Percentiles rank a stretch among this genome's conserved stretches.
These are phyloP conservation scores for Straminergon stramineum DNA, from an alignment of 225 moss, liverwort and hornwort species.

Conservation along the genomic window DNA sequence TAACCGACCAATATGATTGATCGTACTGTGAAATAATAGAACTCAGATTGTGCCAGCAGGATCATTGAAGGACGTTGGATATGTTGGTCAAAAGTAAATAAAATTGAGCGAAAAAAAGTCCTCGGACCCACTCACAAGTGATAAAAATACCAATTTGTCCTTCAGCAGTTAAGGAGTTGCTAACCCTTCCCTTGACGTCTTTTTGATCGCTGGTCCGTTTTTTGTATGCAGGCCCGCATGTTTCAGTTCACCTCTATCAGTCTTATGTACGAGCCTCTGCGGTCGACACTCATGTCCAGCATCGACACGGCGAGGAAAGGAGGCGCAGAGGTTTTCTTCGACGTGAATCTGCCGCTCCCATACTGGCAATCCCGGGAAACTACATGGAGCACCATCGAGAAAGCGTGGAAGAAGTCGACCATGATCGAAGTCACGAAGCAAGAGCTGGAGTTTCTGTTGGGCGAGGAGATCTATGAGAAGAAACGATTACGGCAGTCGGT, in stretches of 20 bases:
- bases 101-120: neutral
- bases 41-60: neutral
- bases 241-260: slow-evolving; percentile 91
- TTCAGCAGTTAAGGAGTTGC: neutral
- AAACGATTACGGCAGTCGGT: slow-evolving; percentile 43
- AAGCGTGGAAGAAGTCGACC: slow-evolving; percentile 68
- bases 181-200: neutral
- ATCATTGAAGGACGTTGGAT: neutral
- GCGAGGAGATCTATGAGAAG: slow-evolving; percentile 64
- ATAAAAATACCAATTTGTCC: neutral
- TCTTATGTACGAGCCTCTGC: slow-evolving; percentile 71
- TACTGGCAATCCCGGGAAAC: slow-evolving; percentile 54
- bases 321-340: slow-evolving; percentile 65
- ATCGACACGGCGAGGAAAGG: slow-evolving; percentile 47
- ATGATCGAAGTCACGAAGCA: slow-evolving; percentile 88
- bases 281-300: slow-evolving; percentile 52
- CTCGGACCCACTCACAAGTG: neutral
- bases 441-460: slow-evolving; percentile 92
- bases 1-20: neutral
- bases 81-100: neutral
- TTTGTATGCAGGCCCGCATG: slow-evolving; percentile 46
- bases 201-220: neutral
- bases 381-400: slow-evolving; percentile 48
- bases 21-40: neutral
- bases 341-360: slow-evolving; percentile 76